Conservation (phyloP, 805 yeast genomes). For the Sugiyamaella smithiae region DNA sequence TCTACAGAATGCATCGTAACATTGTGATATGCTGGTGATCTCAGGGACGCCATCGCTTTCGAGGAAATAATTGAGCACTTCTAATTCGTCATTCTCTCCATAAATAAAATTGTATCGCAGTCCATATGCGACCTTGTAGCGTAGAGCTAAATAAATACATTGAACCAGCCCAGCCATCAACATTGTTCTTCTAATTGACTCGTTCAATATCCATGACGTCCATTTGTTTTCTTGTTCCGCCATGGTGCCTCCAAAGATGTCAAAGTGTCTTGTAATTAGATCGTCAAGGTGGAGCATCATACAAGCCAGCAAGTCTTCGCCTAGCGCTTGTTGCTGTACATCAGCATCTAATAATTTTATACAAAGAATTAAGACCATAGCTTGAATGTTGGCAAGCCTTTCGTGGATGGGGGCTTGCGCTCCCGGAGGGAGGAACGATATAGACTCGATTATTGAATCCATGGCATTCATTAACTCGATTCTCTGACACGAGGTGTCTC, state of each 20-base stretch:
- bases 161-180: neutral
- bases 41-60: neutral
- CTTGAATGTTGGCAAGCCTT: neutral
- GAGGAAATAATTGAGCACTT: constrained; percentile 4
- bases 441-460: neutral
- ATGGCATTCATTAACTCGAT: neutral
- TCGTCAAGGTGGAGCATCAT: neutral
- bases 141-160: neutral
- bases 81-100: neutral
- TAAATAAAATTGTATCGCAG: neutral
- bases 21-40: neutral
- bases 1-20: neutral
- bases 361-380: neutral
- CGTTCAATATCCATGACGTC: neutral
- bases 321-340: neutral
- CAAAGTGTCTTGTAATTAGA: neutral
- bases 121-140: neutral
- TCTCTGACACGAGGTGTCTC: neutral
- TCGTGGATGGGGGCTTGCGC: neutral
- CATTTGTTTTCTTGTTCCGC: neutral
- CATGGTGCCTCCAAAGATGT: neutral
- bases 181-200: neutral
- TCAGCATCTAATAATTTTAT: neutral
- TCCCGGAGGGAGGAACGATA: neutral
- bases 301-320: neutral